Percentiles rank a stretch among this genome's conserved stretches.
Conservation (phyloP, 2,329 filamentous ascomycete genomes). For the Westerdykella sp. region DNA sequence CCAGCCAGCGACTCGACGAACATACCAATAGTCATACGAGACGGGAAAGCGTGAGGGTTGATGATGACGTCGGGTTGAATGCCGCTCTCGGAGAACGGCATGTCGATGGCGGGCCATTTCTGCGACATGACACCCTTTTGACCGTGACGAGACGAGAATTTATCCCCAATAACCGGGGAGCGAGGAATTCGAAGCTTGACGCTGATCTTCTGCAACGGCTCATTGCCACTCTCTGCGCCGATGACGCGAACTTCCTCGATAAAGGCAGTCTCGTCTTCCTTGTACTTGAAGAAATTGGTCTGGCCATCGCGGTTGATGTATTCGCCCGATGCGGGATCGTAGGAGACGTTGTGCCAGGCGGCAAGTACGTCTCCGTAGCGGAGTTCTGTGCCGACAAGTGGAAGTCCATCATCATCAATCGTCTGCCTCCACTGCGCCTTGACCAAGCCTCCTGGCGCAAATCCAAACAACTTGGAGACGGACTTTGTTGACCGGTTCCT, state of each 20-base stretch:
- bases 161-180: slow-evolving; percentile 90
- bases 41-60: slow-evolving; percentile 98
- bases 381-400: slow-evolving; percentile 70
- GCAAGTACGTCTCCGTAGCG: slow-evolving; percentile 78
- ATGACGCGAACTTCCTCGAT: slow-evolving; percentile 91
- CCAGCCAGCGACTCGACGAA: slow-evolving; percentile 96
- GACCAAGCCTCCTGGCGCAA: slow-evolving; percentile 70
- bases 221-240: slow-evolving; percentile 73
- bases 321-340: slow-evolving; percentile 63
- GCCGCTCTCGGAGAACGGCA: slow-evolving; percentile 94
- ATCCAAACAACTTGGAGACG: slow-evolving; percentile 81
- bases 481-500: slow-evolving; percentile 60
- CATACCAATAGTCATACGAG: slow-evolving; percentile 99
- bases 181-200: slow-evolving; percentile 91
- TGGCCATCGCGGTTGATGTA: slow-evolving; percentile 79
- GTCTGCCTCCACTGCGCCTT: slow-evolving; percentile 63
- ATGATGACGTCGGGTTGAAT: slow-evolving; percentile 98
- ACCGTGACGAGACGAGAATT: slow-evolving; percentile 96
- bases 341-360: slow-evolving; percentile 82
- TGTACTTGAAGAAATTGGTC: slow-evolving; percentile 90
- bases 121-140: slow-evolving; percentile 97
- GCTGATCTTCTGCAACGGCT: slow-evolving; percentile 80
- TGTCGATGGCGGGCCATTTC: slow-evolving; percentile 87
- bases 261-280: slow-evolving; percentile 80
- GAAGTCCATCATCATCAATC: slow-evolving; percentile 83